phyloP scores from a whole-genome alignment of 805 yeast genomes.

The Wickerhamomyces canadensis region DNA sequence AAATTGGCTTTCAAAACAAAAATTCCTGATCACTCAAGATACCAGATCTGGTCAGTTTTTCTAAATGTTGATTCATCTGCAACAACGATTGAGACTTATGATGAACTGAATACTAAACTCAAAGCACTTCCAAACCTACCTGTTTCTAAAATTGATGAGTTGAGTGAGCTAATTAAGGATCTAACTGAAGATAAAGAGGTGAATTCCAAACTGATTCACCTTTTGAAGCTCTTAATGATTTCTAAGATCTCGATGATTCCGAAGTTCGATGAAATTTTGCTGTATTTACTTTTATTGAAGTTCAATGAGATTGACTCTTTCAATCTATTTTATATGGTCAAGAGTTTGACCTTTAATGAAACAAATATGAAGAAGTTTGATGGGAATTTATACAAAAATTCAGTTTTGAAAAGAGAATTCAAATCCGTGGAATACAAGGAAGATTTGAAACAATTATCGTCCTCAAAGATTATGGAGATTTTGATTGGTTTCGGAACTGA shows the following conservation, averaged over 20 bases:
- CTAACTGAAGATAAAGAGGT: constrained; percentile 7
- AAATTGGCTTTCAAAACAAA: constrained; percentile 18
- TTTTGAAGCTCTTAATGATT: constrained; percentile 30
- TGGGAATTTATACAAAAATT: constrained; percentile 12
- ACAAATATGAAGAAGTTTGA: constrained; percentile 13
- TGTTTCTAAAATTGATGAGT: constrained; percentile 25
- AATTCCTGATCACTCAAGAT: constrained; percentile 20
- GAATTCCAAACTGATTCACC: constrained; percentile 19
- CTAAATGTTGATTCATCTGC: constrained; percentile 12
- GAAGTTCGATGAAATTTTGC: constrained; percentile 29
- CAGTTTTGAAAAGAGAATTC: constrained; percentile 8
- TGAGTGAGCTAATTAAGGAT: constrained; percentile 14
- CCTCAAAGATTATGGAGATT: constrained; percentile 4
- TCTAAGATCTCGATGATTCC: constrained; percentile 28
- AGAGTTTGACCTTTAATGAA: constrained; percentile 13
- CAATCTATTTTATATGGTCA: constrained; percentile 15
- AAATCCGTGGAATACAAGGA: constrained; percentile 5
- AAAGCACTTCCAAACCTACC: constrained; percentile 26
- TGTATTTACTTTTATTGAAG: constrained; percentile 19
- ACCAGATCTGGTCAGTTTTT: constrained; percentile 15
- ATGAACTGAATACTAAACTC: constrained; percentile 29
- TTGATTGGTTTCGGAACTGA: constrained; percentile 7
- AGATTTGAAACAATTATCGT: constrained; percentile 9
- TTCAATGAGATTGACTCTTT: constrained; percentile 18
- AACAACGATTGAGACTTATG: constrained; percentile 29